These are phyloP conservation scores for Saturnispora sanitii DNA, from an alignment of 805 yeast genomes.

Conservation along the genomic window DNA sequence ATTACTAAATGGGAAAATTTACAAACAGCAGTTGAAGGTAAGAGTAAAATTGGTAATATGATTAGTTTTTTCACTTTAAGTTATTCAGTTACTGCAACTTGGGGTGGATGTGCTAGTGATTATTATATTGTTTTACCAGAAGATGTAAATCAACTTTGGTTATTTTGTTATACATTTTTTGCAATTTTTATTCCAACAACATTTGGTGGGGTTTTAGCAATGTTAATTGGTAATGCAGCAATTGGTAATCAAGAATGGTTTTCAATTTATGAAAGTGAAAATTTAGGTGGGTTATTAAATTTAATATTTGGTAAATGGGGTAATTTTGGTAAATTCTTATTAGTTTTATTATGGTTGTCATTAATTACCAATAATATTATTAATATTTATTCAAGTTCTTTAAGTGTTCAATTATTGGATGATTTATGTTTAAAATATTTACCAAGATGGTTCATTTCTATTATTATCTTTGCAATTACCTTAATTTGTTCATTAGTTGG, in stretches of 20 bases:
- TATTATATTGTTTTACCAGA: conserved; percentile 78
- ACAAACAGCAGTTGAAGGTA: conserved; percentile 27
- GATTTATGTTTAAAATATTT: conserved; percentile 38
- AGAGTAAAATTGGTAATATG: conserved; percentile 55
- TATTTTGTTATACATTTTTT: conserved; percentile 53
- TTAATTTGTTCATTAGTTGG: conserved; percentile 70
- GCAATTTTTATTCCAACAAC: conserved; percentile 64
- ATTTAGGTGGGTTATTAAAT: conserved; percentile 68
- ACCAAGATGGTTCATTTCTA: conserved; percentile 74
- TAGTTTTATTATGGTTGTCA: conserved; percentile 60
- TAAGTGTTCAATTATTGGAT: conserved; percentile 62
- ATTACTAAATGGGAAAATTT: conserved; percentile 30
- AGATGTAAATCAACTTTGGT: conserved; percentile 42
- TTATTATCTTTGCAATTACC: conserved; percentile 52
- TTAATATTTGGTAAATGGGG: conserved; percentile 62
- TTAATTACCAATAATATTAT: conserved; percentile 73
- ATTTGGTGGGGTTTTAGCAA: conserved; percentile 66
- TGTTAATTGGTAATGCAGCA: conserved; percentile 61
- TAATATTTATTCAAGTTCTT: conserved; percentile 74
- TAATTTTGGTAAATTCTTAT: conserved; percentile 68
- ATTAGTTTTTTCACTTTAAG: conserved; percentile 62
- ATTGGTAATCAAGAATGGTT: conserved; percentile 46
- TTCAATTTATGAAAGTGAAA: conserved; percentile 42
- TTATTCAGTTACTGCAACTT: conserved; percentile 74
- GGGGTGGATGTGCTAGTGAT: conserved; percentile 85